Conservation (phyloP, 2,329 filamentous ascomycete genomes). For the Emmonsiellopsis sp. region DNA sequence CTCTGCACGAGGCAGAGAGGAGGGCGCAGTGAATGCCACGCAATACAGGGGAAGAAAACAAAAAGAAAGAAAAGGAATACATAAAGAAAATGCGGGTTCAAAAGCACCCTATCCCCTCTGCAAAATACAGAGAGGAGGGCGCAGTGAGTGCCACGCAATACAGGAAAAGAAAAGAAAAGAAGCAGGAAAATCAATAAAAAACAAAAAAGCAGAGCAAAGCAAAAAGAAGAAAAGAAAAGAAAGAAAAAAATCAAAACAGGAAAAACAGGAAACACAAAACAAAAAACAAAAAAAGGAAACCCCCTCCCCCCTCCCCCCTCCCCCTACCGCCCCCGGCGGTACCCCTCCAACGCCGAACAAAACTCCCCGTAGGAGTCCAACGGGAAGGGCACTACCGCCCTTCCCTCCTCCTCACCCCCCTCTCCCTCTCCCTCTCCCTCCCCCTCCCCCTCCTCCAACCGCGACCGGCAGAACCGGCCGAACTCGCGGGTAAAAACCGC, state of each 20-base stretch:
- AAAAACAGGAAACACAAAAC: conserved; percentile 3
- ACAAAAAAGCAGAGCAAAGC: neutral
- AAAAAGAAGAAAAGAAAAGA: conserved; percentile 1
- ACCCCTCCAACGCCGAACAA: neutral
- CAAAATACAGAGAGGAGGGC: too few species aligned
- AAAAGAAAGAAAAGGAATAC: neutral
- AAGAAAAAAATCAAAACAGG: conserved; percentile 3
- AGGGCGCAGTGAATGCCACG: neutral
- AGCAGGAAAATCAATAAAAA: neutral
- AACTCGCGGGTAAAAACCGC: conserved; percentile 3
- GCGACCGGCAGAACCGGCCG: neutral
- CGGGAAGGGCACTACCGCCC: neutral
- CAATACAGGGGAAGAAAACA: neutral
- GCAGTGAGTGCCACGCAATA: too few species aligned
- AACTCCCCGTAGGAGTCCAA: neutral
- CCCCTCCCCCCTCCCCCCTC: conserved; percentile 1
- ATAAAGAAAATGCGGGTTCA: neutral
- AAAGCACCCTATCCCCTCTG: too few species aligned
- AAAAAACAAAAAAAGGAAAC: conserved; percentile 4
- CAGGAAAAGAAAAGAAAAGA: neutral
- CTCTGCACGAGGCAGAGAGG: neutral
- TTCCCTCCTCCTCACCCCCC: neutral
- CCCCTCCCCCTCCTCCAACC: neutral
- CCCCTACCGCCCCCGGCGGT: neutral
- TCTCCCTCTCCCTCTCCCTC: neutral